phyloP scores from a whole-genome alignment of 2,329 filamentous ascomycete genomes.

The Cordyceps cicadae region DNA sequence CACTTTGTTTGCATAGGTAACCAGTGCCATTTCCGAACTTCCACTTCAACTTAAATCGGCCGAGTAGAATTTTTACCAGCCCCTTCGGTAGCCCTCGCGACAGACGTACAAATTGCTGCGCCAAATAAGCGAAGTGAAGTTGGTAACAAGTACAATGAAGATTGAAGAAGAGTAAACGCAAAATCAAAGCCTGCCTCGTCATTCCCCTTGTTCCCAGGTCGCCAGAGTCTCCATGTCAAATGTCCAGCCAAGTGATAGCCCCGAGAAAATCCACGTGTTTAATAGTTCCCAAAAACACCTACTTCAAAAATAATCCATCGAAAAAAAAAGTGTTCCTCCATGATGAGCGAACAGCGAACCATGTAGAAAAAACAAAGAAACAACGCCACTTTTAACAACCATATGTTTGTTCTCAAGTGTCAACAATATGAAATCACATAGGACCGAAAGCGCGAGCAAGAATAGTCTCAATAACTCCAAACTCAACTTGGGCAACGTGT shows the following conservation, averaged over 20 bases:
- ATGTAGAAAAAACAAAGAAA: neutral
- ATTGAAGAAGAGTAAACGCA: neutral
- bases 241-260: neutral
- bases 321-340: neutral
- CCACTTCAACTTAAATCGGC: no score
- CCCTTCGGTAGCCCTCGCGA: neutral
- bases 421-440: neutral
- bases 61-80: no score
- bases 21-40: no score
- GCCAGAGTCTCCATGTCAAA: neutral
- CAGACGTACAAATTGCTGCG: neutral
- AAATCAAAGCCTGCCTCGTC: neutral
- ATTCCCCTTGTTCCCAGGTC: neutral
- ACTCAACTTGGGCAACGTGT: constrained; percentile 37
- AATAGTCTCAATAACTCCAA: constrained; percentile 40
- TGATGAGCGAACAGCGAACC: neutral
- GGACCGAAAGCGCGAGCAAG: constrained; percentile 34
- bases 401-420: neutral
- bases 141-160: neutral
- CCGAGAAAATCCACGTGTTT: neutral
- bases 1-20: no score
- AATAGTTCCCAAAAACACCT: constrained; percentile 2
- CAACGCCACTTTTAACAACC: neutral
- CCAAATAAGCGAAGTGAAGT: neutral
- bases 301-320: constrained; percentile 2